A percentile compares a stretch with the other conserved stretches of the same genome.
Conservation (phyloP, 225 moss, liverwort and hornwort species). For the Straminergon stramineum region DNA sequence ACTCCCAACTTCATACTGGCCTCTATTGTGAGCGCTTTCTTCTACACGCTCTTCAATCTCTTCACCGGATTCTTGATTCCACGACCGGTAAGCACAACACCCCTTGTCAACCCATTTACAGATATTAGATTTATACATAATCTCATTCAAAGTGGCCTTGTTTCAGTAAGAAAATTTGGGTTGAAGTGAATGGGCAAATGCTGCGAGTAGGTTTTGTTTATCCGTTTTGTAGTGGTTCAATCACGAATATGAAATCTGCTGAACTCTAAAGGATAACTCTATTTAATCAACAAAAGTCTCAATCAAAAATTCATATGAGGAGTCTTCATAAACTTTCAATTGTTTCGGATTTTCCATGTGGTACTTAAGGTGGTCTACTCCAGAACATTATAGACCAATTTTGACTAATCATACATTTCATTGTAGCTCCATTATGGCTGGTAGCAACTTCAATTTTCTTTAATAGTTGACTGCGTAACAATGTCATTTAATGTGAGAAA, state of each 20-base stretch:
- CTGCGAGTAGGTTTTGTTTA: background rate
- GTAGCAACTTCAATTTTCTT: background rate
- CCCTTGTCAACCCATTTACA: background rate
- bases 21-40: constrained; percentile 40
- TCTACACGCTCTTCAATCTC: constrained; percentile 58
- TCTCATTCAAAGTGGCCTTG: background rate
- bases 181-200: background rate
- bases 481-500: too few relatives aligned
- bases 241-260: background rate
- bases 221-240: background rate
- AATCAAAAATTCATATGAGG: background rate
- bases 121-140: too few relatives aligned
- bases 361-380: background rate
- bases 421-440: background rate
- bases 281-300: too few relatives aligned
- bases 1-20: constrained; percentile 55
- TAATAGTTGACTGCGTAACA: background rate
- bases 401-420: background rate
- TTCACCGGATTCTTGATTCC: constrained; percentile 58
- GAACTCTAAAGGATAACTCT: background rate
- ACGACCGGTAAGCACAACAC: constrained; percentile 19
- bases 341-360: background rate
- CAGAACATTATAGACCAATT: background rate
- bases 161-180: background rate
- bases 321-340: background rate